Evolutionary conservation across 1,139 yeast species (phyloP).

Genomic region (Nakaseomyces delphensis): DNA sequence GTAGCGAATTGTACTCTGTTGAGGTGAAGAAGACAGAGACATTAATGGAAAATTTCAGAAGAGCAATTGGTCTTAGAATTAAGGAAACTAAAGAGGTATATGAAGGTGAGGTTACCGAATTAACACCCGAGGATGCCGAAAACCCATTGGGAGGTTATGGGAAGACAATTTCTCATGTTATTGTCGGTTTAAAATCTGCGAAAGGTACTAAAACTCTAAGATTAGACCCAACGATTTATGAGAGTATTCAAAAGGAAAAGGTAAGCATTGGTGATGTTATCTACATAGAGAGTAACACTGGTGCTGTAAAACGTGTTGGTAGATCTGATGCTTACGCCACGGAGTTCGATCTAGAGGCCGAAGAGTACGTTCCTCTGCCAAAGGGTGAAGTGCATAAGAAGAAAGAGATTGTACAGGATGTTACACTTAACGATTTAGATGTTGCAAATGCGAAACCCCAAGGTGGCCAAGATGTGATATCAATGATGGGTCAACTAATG

Average conservation of each 20-base stretch:
- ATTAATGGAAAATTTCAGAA: slow-evolving; percentile 92
- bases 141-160: slow-evolving; percentile 97
- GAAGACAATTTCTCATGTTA: slow-evolving; percentile 87
- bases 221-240: slow-evolving; percentile 91
- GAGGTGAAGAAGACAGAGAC: slow-evolving; percentile 97
- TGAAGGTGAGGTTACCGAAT: slow-evolving; percentile 95
- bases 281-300: slow-evolving; percentile 94
- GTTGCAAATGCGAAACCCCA: slow-evolving; percentile 96
- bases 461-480: slow-evolving; percentile 96
- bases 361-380: slow-evolving; percentile 96
- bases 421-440: slow-evolving; percentile 90
- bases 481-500: slow-evolving; percentile 97
- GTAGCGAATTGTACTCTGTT: slow-evolving; percentile 89
- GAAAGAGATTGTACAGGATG: slow-evolving; percentile 96
- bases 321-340: slow-evolving; percentile 98
- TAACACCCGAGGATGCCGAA: slow-evolving; percentile 95
- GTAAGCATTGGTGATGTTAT: slow-evolving; percentile 94
- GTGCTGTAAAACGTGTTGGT: slow-evolving; percentile 95
- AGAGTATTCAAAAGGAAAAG: slow-evolving; percentile 89
- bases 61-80: slow-evolving; percentile 91
- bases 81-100: slow-evolving; percentile 97
- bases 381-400: slow-evolving; percentile 98
- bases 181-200: slow-evolving; percentile 90
- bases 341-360: slow-evolving; percentile 95
- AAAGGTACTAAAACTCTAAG: slow-evolving; percentile 91